Conservation (phyloP, 208 protist genomes). For the Leishmania gerbilli region DNA sequence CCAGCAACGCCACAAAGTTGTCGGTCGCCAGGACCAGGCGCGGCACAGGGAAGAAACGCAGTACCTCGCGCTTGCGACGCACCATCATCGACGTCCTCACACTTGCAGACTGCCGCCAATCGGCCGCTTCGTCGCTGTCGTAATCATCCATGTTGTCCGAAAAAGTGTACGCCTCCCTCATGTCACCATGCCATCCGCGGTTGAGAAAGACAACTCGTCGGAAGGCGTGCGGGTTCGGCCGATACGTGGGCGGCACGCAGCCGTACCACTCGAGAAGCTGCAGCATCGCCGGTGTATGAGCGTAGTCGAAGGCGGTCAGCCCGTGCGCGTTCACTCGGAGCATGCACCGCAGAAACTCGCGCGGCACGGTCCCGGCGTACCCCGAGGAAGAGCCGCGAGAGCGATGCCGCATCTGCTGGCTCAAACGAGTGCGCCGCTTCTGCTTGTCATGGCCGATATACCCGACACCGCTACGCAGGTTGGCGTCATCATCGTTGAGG, state of each 20-base stretch:
- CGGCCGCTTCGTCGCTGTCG: background rate
- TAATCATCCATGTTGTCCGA: background rate
- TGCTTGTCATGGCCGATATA: background rate
- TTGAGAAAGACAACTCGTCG: constrained; percentile 5
- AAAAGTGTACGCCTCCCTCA: background rate
- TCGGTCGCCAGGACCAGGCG: constrained; percentile 66
- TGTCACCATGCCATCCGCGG: background rate
- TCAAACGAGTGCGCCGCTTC: background rate
- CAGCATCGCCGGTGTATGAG: constrained; percentile 68
- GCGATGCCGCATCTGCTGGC: background rate
- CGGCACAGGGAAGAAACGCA: constrained; percentile 57
- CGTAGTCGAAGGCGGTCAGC: constrained; percentile 84
- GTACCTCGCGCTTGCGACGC: constrained; percentile 2
- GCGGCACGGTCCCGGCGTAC: constrained; percentile 16
- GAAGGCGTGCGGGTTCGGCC: constrained; percentile 62
- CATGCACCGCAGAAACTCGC: constrained; percentile 67
- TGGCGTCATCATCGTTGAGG: background rate
- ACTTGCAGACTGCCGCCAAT: background rate
- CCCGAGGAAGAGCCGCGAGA: background rate
- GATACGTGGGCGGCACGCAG: constrained; percentile 79
- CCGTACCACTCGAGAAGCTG: constrained; percentile 74
- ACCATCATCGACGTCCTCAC: background rate
- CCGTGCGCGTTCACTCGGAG: constrained; percentile 71
- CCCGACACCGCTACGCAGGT: background rate
- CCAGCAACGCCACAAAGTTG: constrained; percentile 56